Percentiles rank a stretch among this genome's conserved stretches.
phyloP scores from a whole-genome alignment of 2,329 filamentous ascomycete genomes.

The Neonectria sp. region DNA sequence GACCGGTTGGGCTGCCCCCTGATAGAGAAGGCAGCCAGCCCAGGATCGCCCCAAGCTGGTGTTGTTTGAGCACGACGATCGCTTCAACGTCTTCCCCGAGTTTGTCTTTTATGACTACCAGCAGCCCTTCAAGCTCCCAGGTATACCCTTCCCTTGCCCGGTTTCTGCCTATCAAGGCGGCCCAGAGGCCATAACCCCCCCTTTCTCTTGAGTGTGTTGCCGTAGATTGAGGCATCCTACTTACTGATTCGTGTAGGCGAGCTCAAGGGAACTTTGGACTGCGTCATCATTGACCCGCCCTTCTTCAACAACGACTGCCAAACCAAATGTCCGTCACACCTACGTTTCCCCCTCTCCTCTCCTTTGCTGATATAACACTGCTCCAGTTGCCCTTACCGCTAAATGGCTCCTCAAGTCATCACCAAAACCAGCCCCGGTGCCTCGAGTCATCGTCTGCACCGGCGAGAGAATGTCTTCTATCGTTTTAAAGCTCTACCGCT shows the following conservation, averaged over 20 bases:
- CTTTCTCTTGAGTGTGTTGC: background rate
- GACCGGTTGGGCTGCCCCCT: slow-evolving; percentile 10
- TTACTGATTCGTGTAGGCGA: slow-evolving; percentile 53
- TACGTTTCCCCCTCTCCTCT: slow-evolving; percentile 7
- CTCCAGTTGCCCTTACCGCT: slow-evolving; percentile 78
- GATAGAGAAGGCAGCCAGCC: slow-evolving; percentile 40
- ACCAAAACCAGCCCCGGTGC: slow-evolving; percentile 34
- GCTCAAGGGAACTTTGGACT: slow-evolving; percentile 76
- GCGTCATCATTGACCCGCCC: slow-evolving; percentile 83
- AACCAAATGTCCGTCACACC: slow-evolving; percentile 73
- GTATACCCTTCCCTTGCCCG: slow-evolving; percentile 47
- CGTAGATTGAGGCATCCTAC: background rate
- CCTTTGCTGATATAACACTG: slow-evolving; percentile 33
- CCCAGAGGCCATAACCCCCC: slow-evolving; percentile 32
- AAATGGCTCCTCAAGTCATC: slow-evolving; percentile 76
- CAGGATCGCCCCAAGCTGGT: slow-evolving; percentile 68
- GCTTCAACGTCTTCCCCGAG: slow-evolving; percentile 81
- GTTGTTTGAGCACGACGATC: slow-evolving; percentile 81
- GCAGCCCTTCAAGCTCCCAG: slow-evolving; percentile 75
- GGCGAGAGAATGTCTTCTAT: slow-evolving; percentile 82
- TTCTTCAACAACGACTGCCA: slow-evolving; percentile 87
- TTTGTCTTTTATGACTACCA: slow-evolving; percentile 84
- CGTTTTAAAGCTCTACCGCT: slow-evolving; percentile 76
- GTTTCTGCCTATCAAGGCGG: no score
- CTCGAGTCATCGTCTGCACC: slow-evolving; percentile 77